These are phyloP conservation scores for Talaromyces piceae DNA, from an alignment of 2,329 filamentous ascomycete species.

Conservation along the genomic window DNA sequence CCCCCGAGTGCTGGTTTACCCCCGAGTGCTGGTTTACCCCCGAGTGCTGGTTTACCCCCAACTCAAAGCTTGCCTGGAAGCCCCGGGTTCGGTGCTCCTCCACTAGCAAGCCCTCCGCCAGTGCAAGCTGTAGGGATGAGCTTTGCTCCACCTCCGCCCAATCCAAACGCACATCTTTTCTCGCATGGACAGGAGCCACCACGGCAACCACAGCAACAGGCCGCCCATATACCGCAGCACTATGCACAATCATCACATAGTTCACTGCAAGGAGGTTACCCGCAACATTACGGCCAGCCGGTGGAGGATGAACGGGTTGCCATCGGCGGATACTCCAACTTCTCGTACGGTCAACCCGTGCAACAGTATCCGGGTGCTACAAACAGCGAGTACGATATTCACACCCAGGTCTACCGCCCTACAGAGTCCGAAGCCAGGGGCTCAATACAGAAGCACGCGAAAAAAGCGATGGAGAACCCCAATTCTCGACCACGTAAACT, in stretches of 20 bases:
- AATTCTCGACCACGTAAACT: slow-evolving; percentile 27
- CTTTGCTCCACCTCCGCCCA: slow-evolving; percentile 26
- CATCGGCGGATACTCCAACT: slow-evolving; percentile 35
- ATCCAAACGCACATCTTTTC: slow-evolving; percentile 30
- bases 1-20: slow-evolving; percentile 19
- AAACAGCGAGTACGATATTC: slow-evolving; percentile 35
- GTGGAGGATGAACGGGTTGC: slow-evolving; percentile 12
- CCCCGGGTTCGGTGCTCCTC: slow-evolving; percentile 23
- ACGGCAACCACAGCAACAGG: slow-evolving; percentile 9
- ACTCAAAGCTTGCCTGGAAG: slow-evolving; percentile 19
- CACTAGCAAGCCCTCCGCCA: slow-evolving; percentile 12
- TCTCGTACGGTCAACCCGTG: slow-evolving; percentile 33
- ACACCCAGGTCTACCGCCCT: slow-evolving; percentile 41
- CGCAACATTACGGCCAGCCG: slow-evolving; percentile 13
- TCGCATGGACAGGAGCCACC: slow-evolving; percentile 20
- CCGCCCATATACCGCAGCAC: slow-evolving; percentile 13
- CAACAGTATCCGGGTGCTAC: slow-evolving; percentile 14
- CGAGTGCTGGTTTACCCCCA: slow-evolving; percentile 24
- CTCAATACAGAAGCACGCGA: slow-evolving; percentile 28
- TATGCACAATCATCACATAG: slow-evolving; percentile 13
- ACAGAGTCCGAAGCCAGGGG: slow-evolving; percentile 35
- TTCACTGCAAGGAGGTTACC: slow-evolving; percentile 14
- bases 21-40: slow-evolving; percentile 18
- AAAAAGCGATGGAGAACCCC: slow-evolving; percentile 26
- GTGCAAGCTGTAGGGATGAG: slow-evolving; percentile 20